Evolutionary conservation across 2,329 filamentous ascomycete species (phyloP).

Genomic region (Fusarium avenaceum): DNA sequence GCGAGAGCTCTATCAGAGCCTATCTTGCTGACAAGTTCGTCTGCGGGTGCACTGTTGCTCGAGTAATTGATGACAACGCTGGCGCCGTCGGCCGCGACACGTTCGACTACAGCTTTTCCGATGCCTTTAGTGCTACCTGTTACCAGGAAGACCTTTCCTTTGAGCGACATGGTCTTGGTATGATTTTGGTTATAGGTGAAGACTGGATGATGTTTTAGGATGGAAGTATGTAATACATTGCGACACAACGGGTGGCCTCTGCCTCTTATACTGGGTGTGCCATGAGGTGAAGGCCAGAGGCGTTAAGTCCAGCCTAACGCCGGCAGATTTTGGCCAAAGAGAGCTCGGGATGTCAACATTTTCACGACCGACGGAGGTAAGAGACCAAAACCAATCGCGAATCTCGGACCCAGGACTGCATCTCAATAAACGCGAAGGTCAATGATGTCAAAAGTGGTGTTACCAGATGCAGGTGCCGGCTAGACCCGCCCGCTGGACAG

Average conservation of each 20-base stretch:
- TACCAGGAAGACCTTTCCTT: neutral
- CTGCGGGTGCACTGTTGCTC: neutral
- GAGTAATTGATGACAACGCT: conserved; percentile 23
- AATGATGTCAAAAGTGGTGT: neutral
- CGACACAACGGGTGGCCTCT: too few species aligned
- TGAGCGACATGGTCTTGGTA: neutral
- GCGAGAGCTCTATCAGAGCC: neutral
- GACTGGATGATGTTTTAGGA: neutral
- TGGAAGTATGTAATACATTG: neutral
- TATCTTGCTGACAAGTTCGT: conserved; percentile 6
- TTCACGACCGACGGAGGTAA: neutral
- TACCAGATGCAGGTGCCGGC: neutral
- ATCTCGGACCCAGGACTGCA: neutral
- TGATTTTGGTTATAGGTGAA: rapidly evolving
- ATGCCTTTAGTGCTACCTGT: conserved; percentile 19
- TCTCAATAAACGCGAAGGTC: neutral
- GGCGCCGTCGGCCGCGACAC: conserved; percentile 8
- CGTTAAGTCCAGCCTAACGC: too few species aligned
- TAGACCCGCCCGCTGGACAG: neutral
- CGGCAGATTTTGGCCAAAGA: too few species aligned
- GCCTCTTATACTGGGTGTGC: neutral
- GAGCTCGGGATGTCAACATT: too few species aligned
- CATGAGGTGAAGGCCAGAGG: too few species aligned
- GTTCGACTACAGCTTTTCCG: conserved; percentile 13
- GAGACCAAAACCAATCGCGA: neutral